Conservation (phyloP, 2,329 filamentous ascomycete species). For the Magnaporthiopsis rhizophila region DNA sequence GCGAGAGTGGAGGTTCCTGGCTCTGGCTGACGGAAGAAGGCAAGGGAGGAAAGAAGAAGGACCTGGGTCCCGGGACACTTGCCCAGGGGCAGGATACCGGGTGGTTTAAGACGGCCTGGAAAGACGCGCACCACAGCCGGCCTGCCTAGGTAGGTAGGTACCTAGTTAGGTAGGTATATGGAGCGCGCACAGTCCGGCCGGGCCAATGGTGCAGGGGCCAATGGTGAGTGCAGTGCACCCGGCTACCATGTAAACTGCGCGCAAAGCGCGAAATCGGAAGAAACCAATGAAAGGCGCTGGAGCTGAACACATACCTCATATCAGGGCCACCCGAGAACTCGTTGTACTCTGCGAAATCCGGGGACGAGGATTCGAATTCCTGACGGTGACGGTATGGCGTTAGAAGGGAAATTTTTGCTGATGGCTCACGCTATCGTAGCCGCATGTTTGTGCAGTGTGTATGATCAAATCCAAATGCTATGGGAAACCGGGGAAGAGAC, state of each 20-base stretch:
- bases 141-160: no score
- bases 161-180: not conserved
- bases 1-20: not conserved
- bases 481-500: not conserved
- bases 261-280: not conserved
- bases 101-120: not conserved
- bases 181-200: not conserved
- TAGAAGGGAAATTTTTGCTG: not conserved
- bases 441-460: not conserved
- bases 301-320: slow-evolving; percentile 40
- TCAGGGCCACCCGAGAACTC: slow-evolving; percentile 40
- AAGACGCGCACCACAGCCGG: not conserved
- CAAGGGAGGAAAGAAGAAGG: not conserved
- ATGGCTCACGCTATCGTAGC: not conserved
- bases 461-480: not conserved
- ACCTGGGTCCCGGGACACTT: not conserved
- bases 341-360: slow-evolving; percentile 43
- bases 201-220: not conserved
- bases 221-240: not conserved
- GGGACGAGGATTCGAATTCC: slow-evolving; percentile 48
- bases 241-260: not conserved
- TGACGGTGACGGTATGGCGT: slow-evolving; percentile 25
- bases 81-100: not conserved
- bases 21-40: not conserved
- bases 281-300: not conserved